Percentiles rank a stretch among this genome's conserved stretches.
phyloP scores from a whole-genome alignment of 2,329 filamentous ascomycete genomes.

The Eutypella sp. region DNA sequence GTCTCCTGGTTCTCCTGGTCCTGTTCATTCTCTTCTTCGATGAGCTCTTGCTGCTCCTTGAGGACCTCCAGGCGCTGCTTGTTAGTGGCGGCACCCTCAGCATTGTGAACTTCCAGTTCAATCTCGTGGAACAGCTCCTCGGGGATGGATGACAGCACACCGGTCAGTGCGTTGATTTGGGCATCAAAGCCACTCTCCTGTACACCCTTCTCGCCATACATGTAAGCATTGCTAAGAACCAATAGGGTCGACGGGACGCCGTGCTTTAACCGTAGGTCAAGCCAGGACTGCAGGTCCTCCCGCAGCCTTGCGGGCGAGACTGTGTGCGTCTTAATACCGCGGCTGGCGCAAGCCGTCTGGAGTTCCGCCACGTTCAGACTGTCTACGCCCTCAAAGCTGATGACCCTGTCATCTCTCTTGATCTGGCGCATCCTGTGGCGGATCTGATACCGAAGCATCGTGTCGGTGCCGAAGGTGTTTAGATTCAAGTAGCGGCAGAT shows the following conservation, averaged over 20 bases:
- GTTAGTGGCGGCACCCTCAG: conserved; percentile 95
- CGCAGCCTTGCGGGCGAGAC: conserved; percentile 84
- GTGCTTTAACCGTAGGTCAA: conserved; percentile 87
- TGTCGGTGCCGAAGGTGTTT: conserved; percentile 93
- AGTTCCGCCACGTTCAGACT: conserved; percentile 90
- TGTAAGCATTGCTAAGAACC: conserved; percentile 94
- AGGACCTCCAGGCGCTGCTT: conserved; percentile 97
- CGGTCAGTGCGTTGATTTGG: conserved; percentile 88
- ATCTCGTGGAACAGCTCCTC: conserved; percentile 99
- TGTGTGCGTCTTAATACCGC: conserved; percentile 87
- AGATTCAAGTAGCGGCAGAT: conserved; percentile 99
- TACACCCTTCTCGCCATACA: conserved; percentile 67
- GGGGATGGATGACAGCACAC: conserved; percentile 88
- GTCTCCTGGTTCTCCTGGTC: conserved; percentile 73
- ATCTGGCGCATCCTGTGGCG: conserved; percentile 98
- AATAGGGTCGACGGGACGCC: conserved; percentile 94
- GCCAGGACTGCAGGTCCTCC: conserved; percentile 88
- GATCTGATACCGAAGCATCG: conserved; percentile 95
- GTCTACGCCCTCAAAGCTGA: conserved; percentile 89
- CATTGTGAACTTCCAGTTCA: conserved; percentile 93
- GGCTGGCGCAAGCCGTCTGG: conserved; percentile 85
- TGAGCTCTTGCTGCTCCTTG: conserved; percentile 97
- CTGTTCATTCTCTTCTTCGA: conserved; percentile 94
- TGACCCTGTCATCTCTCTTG: conserved; percentile 94
- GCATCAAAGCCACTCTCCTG: conserved; percentile 81